Evolutionary conservation across 169 alveolate species (phyloP), one percentile per base, ranked within the genome.

Genomic region (Amoebophrya sp.): DNA sequence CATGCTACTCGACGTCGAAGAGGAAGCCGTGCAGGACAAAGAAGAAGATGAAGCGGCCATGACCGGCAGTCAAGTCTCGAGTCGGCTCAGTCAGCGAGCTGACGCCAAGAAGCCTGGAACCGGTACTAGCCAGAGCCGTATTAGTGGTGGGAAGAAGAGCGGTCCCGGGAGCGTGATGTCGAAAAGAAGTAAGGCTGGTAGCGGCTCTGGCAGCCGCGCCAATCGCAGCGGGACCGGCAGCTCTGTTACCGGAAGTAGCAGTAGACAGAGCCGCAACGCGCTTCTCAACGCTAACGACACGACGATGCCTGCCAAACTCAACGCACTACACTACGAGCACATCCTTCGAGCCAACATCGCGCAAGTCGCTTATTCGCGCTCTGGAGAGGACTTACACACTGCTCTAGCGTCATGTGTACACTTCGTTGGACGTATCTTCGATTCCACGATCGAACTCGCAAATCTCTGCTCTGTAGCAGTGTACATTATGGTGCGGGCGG

Each of bases 1-100:
- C 12, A 14, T 92, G 76, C n/a, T 92, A 77, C 91, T 92, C 39
- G 93, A 92, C 41, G 89, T 92, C 10, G 93, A 92, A 41, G 91
- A 78, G 36, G 93, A 91, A 29, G 91, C 41, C 26, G 93, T 78
- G 2, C 91, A 91, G 38, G 93, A 91, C 23, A 90, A 47, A 47
- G 29, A 12, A 12, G 65, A 47, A 12, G 65, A 47, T 18, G 65
- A 47, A 47, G 65, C 65, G 6, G 65, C 65, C 29, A 47, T 47
- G 65, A 47, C 65, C 18, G 65, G 65, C 18, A 47, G 65, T 18
- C 65, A 47, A 18, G 65, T 47, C 29, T 12, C 29, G 29, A 47
- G 65, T 18, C 65, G 65, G 65, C n/a, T n/a, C n/a, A n/a, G n/a
- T n/a, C n/a, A n/a, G n/a, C n/a, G n/a, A n/a, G n/a, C n/a, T n/a